Conservation (phyloP, 306 rosid species). For the Oxytropis ochrocephala region DNA sequence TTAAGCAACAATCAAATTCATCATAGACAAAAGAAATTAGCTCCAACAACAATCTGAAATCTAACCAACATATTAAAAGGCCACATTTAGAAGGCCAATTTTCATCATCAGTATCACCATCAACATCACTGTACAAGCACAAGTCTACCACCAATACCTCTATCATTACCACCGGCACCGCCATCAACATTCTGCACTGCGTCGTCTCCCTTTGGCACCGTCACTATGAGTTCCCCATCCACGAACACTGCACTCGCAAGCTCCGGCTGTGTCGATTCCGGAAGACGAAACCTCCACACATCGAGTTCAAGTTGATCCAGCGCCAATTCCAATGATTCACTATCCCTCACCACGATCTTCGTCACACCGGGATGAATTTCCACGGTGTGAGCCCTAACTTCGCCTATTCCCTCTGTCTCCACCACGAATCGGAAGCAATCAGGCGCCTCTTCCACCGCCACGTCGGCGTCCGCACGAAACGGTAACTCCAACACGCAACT, state of each 20-base stretch:
- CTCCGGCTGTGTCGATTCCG: slow-evolving; percentile 87
- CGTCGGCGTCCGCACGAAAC: slow-evolving; percentile 91
- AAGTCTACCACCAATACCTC: slow-evolving; percentile 70
- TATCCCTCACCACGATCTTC: slow-evolving; percentile 82
- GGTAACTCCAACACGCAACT: slow-evolving; percentile 91
- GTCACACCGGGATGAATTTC: slow-evolving; percentile 95
- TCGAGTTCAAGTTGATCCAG: slow-evolving; percentile 82
- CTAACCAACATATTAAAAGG: slow-evolving; percentile 37
- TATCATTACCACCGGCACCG: slow-evolving; percentile 34
- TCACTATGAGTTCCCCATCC: slow-evolving; percentile 85
- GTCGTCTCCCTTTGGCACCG: slow-evolving; percentile 64
- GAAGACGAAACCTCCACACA: slow-evolving; percentile 93
- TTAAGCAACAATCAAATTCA: slow-evolving; percentile 32
- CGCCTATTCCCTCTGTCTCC: slow-evolving; percentile 48
- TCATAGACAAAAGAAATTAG: slow-evolving; percentile 24
- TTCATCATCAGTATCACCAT: slow-evolving; percentile 16
- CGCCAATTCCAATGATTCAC: slow-evolving; percentile 49
- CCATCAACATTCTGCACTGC: slow-evolving; percentile 19
- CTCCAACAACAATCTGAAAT: slow-evolving; percentile 28
- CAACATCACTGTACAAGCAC: slow-evolving; percentile 87
- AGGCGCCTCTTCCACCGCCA: slow-evolving; percentile 55
- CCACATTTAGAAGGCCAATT: slow-evolving; percentile 17
- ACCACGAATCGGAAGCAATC: slow-evolving; percentile 88
- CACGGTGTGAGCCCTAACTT: slow-evolving; percentile 64
- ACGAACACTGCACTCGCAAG: slow-evolving; percentile 79